Percentiles rank a stretch among this genome's conserved stretches.
Evolutionary conservation across 768 basidiomycete species (phyloP).

Genomic region (Tulasnella sp.): DNA sequence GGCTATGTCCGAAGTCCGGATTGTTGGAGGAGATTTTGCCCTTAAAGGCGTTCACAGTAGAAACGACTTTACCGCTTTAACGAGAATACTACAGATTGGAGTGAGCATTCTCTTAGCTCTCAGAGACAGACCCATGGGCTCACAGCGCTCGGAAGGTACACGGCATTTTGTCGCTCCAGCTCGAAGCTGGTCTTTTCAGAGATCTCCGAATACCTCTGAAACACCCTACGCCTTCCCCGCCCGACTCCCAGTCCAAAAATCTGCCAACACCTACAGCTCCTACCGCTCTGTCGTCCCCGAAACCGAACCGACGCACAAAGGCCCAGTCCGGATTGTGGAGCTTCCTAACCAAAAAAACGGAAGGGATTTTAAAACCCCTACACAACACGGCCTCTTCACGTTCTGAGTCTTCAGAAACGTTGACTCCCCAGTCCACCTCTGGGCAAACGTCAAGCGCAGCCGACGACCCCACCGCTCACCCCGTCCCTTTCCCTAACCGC

Average conservation of each 20-base stretch:
- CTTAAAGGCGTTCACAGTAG: slow-evolving; percentile 37
- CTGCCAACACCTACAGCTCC: background rate
- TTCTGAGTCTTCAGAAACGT: slow-evolving; percentile 6
- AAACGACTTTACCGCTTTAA: slow-evolving; percentile 34
- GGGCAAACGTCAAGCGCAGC: background rate
- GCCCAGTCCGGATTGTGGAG: slow-evolving; percentile 26
- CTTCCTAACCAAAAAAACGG: slow-evolving; percentile 29
- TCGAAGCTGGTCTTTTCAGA: background rate
- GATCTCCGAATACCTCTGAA: slow-evolving; percentile 2
- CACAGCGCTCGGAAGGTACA: slow-evolving; percentile 38
- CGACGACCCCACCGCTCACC: background rate
- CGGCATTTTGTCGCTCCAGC: slow-evolving; percentile 32
- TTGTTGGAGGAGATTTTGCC: slow-evolving; percentile 54
- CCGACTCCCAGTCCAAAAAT: slow-evolving; percentile 18
- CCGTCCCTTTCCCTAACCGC: background rate
- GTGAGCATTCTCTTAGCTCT: slow-evolving; percentile 36
- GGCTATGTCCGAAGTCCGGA: slow-evolving; percentile 19
- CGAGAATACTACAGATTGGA: slow-evolving; percentile 37
- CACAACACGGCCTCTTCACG: background rate
- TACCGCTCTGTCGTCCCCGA: background rate
- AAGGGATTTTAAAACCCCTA: slow-evolving; percentile 20
- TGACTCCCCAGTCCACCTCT: slow-evolving; percentile 9
- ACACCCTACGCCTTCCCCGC: background rate
- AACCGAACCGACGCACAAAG: background rate
- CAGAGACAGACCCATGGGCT: slow-evolving; percentile 53